phyloP scores from a whole-genome alignment of 805 yeast genomes.

The Yarrowia sp. region DNA sequence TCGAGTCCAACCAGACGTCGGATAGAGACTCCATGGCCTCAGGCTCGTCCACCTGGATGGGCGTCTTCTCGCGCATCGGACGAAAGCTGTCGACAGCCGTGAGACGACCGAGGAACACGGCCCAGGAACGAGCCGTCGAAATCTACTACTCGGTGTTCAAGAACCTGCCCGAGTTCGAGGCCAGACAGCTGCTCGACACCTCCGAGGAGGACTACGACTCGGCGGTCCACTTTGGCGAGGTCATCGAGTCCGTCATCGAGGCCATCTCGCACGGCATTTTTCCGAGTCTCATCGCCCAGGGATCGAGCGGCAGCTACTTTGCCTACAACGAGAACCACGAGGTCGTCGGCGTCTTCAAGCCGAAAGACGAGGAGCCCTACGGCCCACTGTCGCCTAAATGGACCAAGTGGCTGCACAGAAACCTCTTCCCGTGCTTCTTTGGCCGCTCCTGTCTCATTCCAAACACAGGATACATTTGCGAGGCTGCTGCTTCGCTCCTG shows the following conservation, averaged over 20 bases:
- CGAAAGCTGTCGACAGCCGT: background rate
- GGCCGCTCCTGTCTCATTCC: conserved; percentile 73
- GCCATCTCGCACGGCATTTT: conserved; percentile 49
- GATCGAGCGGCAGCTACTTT: conserved; percentile 72
- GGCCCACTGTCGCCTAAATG: conserved; percentile 76
- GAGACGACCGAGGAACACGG: background rate
- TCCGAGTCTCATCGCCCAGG: conserved; percentile 58
- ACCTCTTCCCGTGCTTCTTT: conserved; percentile 72
- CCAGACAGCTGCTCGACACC: conserved; percentile 37
- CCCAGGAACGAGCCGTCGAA: conserved; percentile 33
- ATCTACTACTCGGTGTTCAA: conserved; percentile 58
- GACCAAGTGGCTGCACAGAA: conserved; percentile 76
- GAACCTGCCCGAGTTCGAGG: conserved; percentile 34
- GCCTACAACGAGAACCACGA: conserved; percentile 42
- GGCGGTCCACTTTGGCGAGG: conserved; percentile 39
- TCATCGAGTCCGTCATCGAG: conserved; percentile 46
- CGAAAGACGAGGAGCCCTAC: conserved; percentile 78
- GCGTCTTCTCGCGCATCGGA: conserved; percentile 4
- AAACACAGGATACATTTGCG: conserved; percentile 68
- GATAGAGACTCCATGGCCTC: background rate
- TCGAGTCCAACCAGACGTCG: background rate
- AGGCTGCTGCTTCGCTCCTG: conserved; percentile 66
- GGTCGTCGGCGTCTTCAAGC: conserved; percentile 65
- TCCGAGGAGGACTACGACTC: conserved; percentile 39
- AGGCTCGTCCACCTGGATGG: background rate